Evolutionary conservation across 495 filamentous ascomycete genomes (phyloP), one percentile per base, ranked within the genome.

Genomic region (Trichoderma asperelloides): DNA sequence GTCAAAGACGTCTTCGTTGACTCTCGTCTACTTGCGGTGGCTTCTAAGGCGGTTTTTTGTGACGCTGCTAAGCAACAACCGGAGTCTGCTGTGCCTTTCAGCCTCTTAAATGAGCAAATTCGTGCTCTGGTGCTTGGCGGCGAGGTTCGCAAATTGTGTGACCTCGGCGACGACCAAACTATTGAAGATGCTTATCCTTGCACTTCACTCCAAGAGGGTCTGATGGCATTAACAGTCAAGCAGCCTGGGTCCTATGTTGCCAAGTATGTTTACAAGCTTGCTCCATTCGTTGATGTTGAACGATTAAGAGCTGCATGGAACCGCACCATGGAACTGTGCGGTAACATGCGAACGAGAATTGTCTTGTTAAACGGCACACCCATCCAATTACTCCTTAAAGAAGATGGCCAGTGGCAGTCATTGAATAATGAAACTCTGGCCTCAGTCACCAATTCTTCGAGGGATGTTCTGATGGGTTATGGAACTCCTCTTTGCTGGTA

Each of bases 301-400:
- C 74, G 70, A 12, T 80, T 87, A 69, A 74, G 75, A 67, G 67
- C 69, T 5, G 80, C 84, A 16, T 87, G 85, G 85, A 69, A 80
- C 60, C 72, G 70, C 4, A 82, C 86, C n/a, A 74, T 85, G 16
- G 73, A 81, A 1, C 74, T 81, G 7, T 80, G 82, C 67, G 84
- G 88, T 45, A 89, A 90, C 68, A 81, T 92, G 11, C 81, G 89
- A 39, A 92, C 89, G 12, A 81, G 84, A 41, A 64, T 64, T 27
- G 63, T 64, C 11, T 33, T 40, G 12, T 3, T 45, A 1, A 45
- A 40, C 15, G 9, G 47, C 2, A 67, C 77, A 1, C 68, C 74
- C 13, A 39, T 69, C 16, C 74, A 71, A 21, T 62, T 73, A 1
- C 68, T 77, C 5, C 63, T 74, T 27, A 64, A 71, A 2, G 43